These are phyloP conservation scores for Persicaria tinctoria DNA, from an alignment of 148 eudicot genomes.

Conservation along the genomic window DNA sequence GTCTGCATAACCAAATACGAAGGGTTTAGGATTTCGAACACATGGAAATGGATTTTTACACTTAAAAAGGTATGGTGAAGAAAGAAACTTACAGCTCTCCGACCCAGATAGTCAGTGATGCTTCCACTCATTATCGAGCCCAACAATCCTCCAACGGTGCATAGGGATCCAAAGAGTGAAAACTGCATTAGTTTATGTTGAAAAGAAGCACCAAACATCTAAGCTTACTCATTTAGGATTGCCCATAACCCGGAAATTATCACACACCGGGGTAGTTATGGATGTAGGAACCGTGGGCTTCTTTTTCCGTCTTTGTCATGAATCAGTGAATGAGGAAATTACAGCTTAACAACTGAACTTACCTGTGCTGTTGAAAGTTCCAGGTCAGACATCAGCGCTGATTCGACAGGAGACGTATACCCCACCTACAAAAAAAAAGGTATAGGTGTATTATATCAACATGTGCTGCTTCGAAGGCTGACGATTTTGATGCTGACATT, in stretches of 20 bases:
- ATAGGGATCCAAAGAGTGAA: constrained; percentile 32
- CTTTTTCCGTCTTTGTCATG: neutral
- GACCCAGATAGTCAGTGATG: constrained; percentile 27
- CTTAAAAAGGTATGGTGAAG: neutral
- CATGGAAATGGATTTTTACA: neutral
- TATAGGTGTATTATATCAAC: too few relatives aligned
- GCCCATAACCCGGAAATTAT: neutral
- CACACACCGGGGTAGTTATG: neutral
- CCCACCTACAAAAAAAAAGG: constrained; percentile 4
- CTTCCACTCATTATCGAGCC: constrained; percentile 27
- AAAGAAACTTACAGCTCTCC: constrained; percentile 25
- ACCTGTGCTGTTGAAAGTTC: constrained; percentile 15
- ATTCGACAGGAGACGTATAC: constrained; percentile 18
- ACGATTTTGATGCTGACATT: too few relatives aligned
- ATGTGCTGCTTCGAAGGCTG: too few relatives aligned
- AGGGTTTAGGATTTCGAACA: neutral
- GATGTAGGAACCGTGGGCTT: neutral
- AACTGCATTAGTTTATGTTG: constrained; percentile 17
- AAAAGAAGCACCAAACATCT: neutral
- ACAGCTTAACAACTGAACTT: neutral
- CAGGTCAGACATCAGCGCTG: constrained; percentile 12
- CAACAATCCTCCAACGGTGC: constrained; percentile 20
- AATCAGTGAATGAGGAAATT: neutral
- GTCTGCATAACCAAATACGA: constrained; percentile 14
- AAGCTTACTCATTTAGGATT: neutral